Evolutionary conservation across 2,329 filamentous ascomycete genomes (phyloP), one percentile per base, ranked within the genome.

Genomic region (Anisogramma anomala): DNA sequence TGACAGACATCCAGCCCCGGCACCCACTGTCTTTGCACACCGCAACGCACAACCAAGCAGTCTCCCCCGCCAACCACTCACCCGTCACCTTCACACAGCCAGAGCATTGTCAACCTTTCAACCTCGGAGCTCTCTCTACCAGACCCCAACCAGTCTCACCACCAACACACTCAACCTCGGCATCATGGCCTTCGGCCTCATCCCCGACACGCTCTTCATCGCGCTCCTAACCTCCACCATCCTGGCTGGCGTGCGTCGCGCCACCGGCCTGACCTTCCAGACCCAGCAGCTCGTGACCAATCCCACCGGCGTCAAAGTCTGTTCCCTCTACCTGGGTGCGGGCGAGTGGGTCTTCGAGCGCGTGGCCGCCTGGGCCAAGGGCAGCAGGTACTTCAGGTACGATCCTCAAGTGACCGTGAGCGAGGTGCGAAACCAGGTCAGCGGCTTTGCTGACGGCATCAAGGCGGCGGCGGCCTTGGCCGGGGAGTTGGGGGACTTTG

Each of bases 121-220:
- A n/a, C n/a, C n/a, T n/a, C n/a, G n/a, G n/a, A n/a, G n/a, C n/a
- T n/a, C n/a, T n/a, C n/a, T n/a, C n/a, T n/a, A n/a, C n/a, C n/a
- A n/a, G n/a, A n/a, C n/a, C n/a, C n/a, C n/a, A n/a, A n/a, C n/a
- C n/a, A n/a, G n/a, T n/a, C n/a, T n/a, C n/a, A n/a, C n/a, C n/a
- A n/a, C n/a, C 25, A 27, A 27, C n/a, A n/a, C 17, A 22, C 36
- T 30, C 39, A 43, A 30, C 47, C 30, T 46, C 49, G 45, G 15
- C 25, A 41, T 38, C 36, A 48, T 41, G 38, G 23, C 38, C 9
- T 35, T 46, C 36, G 44, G 45, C n/a, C 11, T 47, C 17, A 41
- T 47, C 41, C 45, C 45, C 3, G 43, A 47, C 45, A 33, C 41
- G 3, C 41, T 47, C 37, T 47, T 47, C 34, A 33, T 47, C 37